Evolutionary conservation across 306 rosid genomes (phyloP).

Genomic region (Trichosanthes cucumerina): DNA sequence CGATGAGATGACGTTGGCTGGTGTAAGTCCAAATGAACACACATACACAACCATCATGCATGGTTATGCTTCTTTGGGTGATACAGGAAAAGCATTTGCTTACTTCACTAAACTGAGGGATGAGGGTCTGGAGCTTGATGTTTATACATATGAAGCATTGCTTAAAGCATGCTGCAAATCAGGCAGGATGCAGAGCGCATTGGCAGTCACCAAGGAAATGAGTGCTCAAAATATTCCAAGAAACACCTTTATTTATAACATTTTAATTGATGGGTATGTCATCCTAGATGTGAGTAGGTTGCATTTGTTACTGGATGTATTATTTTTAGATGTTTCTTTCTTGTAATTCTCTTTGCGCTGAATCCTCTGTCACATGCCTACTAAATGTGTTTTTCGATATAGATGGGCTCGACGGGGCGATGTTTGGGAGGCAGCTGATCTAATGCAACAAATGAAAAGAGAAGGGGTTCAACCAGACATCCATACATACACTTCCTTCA

Average conservation of each 20-base stretch:
- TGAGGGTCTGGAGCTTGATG: conserved; percentile 79
- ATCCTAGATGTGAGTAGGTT: background rate
- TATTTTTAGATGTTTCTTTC: background rate
- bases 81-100: conserved; percentile 80
- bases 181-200: conserved; percentile 96
- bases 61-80: conserved; percentile 91
- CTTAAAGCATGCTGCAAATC: conserved; percentile 97
- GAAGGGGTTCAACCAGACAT: conserved; percentile 83
- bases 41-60: conserved; percentile 90
- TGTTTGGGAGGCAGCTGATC: conserved; percentile 99
- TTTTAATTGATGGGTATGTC: conserved; percentile 85
- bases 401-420: conserved; percentile 99
- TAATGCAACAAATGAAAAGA: conserved; percentile 84
- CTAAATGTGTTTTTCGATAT: conserved; percentile 11
- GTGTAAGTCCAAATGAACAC: conserved; percentile 68
- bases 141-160: conserved; percentile 80
- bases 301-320: background rate
- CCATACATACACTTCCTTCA: conserved; percentile 85
- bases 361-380: background rate
- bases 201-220: conserved; percentile 92
- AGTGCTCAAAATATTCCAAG: conserved; percentile 65
- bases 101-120: conserved; percentile 64
- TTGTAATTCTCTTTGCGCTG: background rate
- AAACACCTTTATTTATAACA: conserved; percentile 86
- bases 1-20: conserved; percentile 83